A percentile compares a stretch with the other conserved stretches of the same genome.
Evolutionary conservation across 2,329 filamentous ascomycete genomes (phyloP).

Genomic region (Xylaria sp.): DNA sequence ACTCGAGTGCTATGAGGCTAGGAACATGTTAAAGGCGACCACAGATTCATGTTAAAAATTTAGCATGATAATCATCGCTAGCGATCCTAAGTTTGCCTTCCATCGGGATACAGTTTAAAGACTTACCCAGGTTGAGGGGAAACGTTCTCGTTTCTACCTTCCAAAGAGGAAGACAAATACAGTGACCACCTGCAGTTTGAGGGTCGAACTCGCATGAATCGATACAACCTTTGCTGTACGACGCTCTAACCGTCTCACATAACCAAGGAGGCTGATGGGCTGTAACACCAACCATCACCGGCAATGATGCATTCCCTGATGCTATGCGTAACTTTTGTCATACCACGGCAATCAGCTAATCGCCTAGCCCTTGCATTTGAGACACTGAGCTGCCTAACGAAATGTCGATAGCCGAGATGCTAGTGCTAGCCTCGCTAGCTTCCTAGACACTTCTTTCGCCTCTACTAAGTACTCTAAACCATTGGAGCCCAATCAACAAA

Average conservation of each 20-base stretch:
- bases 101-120: too few species aligned
- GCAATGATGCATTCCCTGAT: constrained; percentile 22
- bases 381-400: constrained; percentile 17
- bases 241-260: too few species aligned
- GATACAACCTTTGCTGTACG: too few species aligned
- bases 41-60: background rate
- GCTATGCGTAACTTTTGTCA: constrained; percentile 5
- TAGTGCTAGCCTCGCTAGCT: background rate
- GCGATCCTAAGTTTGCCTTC: too few species aligned
- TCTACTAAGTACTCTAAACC: background rate
- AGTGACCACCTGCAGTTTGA: too few species aligned
- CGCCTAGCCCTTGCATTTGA: constrained; percentile 23
- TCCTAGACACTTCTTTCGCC: background rate
- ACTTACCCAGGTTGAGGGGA: too few species aligned
- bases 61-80: background rate
- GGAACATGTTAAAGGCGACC: constrained; percentile 19
- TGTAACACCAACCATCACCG: background rate
- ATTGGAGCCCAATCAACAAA: background rate
- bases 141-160: too few species aligned
- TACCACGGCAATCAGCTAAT: constrained; percentile 13
- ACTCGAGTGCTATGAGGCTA: constrained; percentile 23
- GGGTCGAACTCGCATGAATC: too few species aligned
- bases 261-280: too few species aligned
- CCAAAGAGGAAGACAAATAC: too few species aligned
- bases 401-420: constrained; percentile 26